Evolutionary conservation across 129 eudicot species (phyloP).

Genomic region (Artemisia argyi): DNA sequence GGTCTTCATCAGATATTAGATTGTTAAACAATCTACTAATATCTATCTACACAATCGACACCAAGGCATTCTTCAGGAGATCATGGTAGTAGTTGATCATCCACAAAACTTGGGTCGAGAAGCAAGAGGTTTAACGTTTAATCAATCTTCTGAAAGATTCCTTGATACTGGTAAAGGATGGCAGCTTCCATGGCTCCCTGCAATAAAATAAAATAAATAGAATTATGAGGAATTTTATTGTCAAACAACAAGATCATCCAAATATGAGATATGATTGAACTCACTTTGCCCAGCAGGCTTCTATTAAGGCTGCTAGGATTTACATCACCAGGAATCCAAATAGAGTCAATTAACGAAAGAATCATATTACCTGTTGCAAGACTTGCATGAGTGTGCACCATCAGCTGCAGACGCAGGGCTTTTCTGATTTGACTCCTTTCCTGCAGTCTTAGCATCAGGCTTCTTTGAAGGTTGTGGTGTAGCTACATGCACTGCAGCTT

Average conservation of each 20-base stretch:
- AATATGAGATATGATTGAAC: constrained; percentile 26
- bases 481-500: constrained; percentile 60
- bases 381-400: constrained; percentile 54
- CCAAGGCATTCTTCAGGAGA: constrained; percentile 20
- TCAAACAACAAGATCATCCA: neutral
- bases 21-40: neutral
- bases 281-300: constrained; percentile 94
- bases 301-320: constrained; percentile 75
- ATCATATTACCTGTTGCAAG: constrained; percentile 49
- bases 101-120: constrained; percentile 42
- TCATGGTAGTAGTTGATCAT: constrained; percentile 36
- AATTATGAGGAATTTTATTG: neutral
- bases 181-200: constrained; percentile 90
- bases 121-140: constrained; percentile 46
- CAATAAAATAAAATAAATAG: neutral
- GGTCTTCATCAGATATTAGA: neutral
- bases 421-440: constrained; percentile 57
- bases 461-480: constrained; percentile 81
- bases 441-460: constrained; percentile 47
- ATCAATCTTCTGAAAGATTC: constrained; percentile 60
- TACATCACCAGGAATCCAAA: constrained; percentile 52
- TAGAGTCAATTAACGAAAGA: no score
- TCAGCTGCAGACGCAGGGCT: constrained; percentile 60
- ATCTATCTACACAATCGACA: constrained; percentile 28
- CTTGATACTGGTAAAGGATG: constrained; percentile 76